These are phyloP conservation scores for Globisporangium radiosum DNA, from an alignment of 352 stramenopile species.

Conservation along the genomic window DNA sequence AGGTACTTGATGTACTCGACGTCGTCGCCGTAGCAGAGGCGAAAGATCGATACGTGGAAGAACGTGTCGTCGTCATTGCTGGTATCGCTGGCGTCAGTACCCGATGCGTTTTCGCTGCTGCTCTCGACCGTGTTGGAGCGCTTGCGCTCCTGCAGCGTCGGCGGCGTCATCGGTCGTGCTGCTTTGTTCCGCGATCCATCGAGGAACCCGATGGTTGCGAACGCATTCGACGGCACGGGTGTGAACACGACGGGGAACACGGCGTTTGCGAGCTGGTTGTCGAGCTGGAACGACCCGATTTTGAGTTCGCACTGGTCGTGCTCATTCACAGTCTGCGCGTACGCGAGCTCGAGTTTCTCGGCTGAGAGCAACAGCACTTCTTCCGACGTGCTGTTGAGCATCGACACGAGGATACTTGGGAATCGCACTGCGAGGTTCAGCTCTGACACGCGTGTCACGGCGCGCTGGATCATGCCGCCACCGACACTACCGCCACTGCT, in stretches of 20 bases:
- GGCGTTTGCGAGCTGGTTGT: slow-evolving; percentile 70
- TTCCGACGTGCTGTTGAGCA: slow-evolving; percentile 68
- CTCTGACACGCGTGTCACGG: slow-evolving; percentile 35
- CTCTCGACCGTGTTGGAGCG: slow-evolving; percentile 9
- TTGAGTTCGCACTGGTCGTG: slow-evolving; percentile 83
- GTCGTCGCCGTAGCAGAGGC: slow-evolving; percentile 72
- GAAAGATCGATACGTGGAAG: slow-evolving; percentile 72
- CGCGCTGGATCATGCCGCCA: slow-evolving; percentile 8
- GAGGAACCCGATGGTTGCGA: slow-evolving; percentile 12
- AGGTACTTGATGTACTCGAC: slow-evolving; percentile 88
- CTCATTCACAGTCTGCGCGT: slow-evolving; percentile 56
- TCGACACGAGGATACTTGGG: slow-evolving; percentile 57
- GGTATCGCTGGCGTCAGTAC: background rate
- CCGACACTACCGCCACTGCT: background rate
- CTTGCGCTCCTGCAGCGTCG: slow-evolving; percentile 11
- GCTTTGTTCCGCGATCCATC: slow-evolving; percentile 13
- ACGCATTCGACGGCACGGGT: slow-evolving; percentile 39
- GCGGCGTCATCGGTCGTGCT: slow-evolving; percentile 7
- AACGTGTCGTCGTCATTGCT: slow-evolving; percentile 28
- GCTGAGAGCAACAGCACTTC: slow-evolving; percentile 73
- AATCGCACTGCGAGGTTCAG: slow-evolving; percentile 52
- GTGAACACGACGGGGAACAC: slow-evolving; percentile 83
- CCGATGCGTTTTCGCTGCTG: slow-evolving; percentile 1
- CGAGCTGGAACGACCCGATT: slow-evolving; percentile 74
- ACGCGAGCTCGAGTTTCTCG: slow-evolving; percentile 57